A percentile compares a stretch with the other conserved stretches of the same genome.
Conservation (phyloP, 2,329 filamentous ascomycete genomes). For the Beauveria sp. region DNA sequence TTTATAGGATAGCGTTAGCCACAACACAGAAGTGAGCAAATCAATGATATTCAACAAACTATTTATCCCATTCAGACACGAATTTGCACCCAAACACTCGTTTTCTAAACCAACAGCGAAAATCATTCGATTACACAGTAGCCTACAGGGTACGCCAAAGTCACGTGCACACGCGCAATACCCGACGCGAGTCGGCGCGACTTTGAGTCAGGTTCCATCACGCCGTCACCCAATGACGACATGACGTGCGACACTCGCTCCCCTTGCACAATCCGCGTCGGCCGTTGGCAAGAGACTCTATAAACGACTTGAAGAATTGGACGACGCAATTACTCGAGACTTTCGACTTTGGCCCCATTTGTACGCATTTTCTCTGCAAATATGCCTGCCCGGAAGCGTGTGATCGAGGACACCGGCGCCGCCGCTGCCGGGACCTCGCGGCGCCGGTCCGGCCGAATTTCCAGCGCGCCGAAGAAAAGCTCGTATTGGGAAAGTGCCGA, state of each 20-base stretch:
- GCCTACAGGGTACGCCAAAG: background rate
- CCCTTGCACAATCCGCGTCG: background rate
- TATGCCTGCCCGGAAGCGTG: conserved; percentile 35
- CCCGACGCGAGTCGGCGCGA: background rate
- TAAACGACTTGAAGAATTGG: background rate
- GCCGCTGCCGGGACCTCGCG: conserved; percentile 21
- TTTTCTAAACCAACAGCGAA: background rate
- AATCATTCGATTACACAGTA: background rate
- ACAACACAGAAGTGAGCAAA: background rate
- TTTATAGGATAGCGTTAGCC: too few species aligned
- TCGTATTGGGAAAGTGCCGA: conserved; percentile 40
- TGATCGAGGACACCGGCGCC: conserved; percentile 22
- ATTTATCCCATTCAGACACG: background rate
- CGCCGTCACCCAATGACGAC: background rate
- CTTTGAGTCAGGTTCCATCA: background rate
- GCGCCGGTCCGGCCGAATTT: conserved; percentile 41
- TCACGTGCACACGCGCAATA: background rate
- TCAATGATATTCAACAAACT: background rate
- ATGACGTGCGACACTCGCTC: background rate
- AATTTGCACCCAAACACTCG: background rate
- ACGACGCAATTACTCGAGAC: background rate
- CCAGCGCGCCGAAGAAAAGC: conserved; percentile 39
- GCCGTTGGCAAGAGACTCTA: background rate
- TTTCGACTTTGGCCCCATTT: background rate
- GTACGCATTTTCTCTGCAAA: background rate